Base-by-base conservation (phyloP, 2,329 filamentous ascomycete genomes). In the Aspergillus sp. region DNA sequence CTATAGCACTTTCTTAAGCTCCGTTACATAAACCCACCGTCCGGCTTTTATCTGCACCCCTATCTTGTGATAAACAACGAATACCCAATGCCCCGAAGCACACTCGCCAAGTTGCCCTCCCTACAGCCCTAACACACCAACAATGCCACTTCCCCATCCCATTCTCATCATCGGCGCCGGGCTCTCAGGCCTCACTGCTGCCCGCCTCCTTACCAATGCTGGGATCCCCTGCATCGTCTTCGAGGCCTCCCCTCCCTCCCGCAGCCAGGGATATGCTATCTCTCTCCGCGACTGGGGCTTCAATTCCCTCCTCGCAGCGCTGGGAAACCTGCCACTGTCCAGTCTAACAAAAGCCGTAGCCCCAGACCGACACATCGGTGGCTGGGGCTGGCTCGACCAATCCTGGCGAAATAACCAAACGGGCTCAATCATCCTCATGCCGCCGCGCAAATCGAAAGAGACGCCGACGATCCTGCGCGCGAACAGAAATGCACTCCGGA, bases 321-420 rank as follows among this genome's bases (percentile, higher is more conserved):
- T 60, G 19, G 57, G 57, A 7, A 45, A 27, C 8, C 21, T 57
- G 5, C 44, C 57, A 6, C 49, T 60, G 2, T 45, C 48, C 15
- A 58, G 46, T 14, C 25, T 61, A 8, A 56, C 52, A 3, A 37
- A 37, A n/a, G 49, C 21, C 25, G 56, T 59, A 12, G 52, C 59
- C 2, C 56, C 59, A 12, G 59, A 61, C 40, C 48, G 59, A 27
- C 25, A 52, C 46, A 53, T 55, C 25, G 56, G 56, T 23, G 59
- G 59, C 17, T 50, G 52, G 7, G 59, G 59, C 15, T 61, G 56
- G 56, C 45, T 59, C n/a, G 59, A 61, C 40, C 59, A 48, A n/a
- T 45, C 52, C 14, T 40, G 58, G 15, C 43, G 53, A 17, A 56
- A 61, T 45, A 61, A 61, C 45, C 51, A 46, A 14, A 56, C 56